phyloP scores from a whole-genome alignment of 2,329 filamentous ascomycete genomes.

The Neofusicoccum ribis region DNA sequence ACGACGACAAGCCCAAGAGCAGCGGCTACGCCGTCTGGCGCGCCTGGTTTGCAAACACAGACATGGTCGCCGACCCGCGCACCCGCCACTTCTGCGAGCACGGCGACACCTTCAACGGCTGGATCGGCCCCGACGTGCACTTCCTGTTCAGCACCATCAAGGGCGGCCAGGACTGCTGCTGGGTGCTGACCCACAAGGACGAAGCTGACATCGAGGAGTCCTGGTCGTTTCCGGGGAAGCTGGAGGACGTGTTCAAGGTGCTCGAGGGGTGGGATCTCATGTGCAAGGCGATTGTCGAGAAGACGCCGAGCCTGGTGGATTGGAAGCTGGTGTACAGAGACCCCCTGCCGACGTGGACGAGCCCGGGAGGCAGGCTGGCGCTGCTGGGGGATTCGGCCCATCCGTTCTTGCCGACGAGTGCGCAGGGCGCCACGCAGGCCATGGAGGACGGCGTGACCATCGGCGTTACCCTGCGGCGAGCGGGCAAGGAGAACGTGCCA shows the following conservation, averaged over 20 bases:
- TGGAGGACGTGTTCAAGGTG: slow-evolving; percentile 35
- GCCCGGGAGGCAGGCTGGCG: neutral
- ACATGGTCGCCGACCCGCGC: slow-evolving; percentile 40
- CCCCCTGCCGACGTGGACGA: slow-evolving; percentile 20
- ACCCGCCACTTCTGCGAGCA: slow-evolving; percentile 40
- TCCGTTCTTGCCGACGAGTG: slow-evolving; percentile 21
- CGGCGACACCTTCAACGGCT: slow-evolving; percentile 40
- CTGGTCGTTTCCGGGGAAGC: slow-evolving; percentile 37
- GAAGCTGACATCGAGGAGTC: slow-evolving; percentile 38
- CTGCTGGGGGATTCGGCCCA: slow-evolving; percentile 22
- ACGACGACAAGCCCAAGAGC: slow-evolving; percentile 54
- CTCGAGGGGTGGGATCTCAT: slow-evolving; percentile 43
- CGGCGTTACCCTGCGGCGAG: slow-evolving; percentile 7
- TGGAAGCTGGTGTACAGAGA: slow-evolving; percentile 22
- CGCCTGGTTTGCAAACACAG: slow-evolving; percentile 44
- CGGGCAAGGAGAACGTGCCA: slow-evolving; percentile 8
- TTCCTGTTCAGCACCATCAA: slow-evolving; percentile 42
- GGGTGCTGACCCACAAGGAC: slow-evolving; percentile 39
- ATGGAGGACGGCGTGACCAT: slow-evolving; percentile 22
- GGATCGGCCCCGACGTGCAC: slow-evolving; percentile 42
- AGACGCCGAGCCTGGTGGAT: slow-evolving; percentile 31
- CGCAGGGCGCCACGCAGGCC: slow-evolving; percentile 19
- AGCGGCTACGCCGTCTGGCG: slow-evolving; percentile 57
- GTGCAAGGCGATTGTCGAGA: slow-evolving; percentile 46
- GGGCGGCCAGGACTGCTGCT: slow-evolving; percentile 38